Evolutionary conservation across 139 green algal species (phyloP), one percentile per base, ranked within the genome.

Genomic region (Marvania coccoides): DNA sequence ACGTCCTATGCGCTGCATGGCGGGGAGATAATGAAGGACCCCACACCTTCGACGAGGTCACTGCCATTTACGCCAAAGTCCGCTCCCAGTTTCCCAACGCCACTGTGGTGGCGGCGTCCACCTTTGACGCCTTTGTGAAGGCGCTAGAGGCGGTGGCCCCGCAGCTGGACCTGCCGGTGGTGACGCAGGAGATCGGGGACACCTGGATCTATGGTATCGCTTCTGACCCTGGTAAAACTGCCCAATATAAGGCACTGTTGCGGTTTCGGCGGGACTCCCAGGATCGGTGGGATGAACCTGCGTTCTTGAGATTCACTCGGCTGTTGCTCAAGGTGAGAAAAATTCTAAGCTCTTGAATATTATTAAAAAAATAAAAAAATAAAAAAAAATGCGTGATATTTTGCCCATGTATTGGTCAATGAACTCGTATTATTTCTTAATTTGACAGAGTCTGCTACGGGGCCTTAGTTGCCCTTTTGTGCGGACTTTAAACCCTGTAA

Each of bases 151-250:
- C 48, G 8, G 65, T 57, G 0, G 53, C 58, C 3, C 62, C 66
- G 1, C 14, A 36, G 0, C 48, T 78, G 47, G 24, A 71, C 37
- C 67, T 76, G 29, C 58, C 58, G 1, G 30, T 69, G 24, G 58
- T 74, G 48, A 8, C 38, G 55, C 63, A 30, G 34, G 65, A 85
- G 39, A 75, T 88, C 3, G 83, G 83, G 8, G 83, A 89, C 72
- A 85, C 81, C 1, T 89, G 83, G 83, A 75, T 85, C 30, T 68
- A 86, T 53, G 83, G 83, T 13, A 67, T 72, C 1, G 70, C 47
- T 19, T 66, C 40, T 26, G 81, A 88, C 55, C 72, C 76, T 1
- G 60, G 33, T 39, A 76, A 73, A 39, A 8, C 29, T 59, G 48
- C 62, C 1, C 60, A 84, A 37, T 88, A 76, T 61, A 65, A 72